A percentile compares a stretch with the other conserved stretches of the same genome.
phyloP scores from a whole-genome alignment of 2,329 filamentous ascomycete species.

The Pseudofabraea citricarpa region DNA sequence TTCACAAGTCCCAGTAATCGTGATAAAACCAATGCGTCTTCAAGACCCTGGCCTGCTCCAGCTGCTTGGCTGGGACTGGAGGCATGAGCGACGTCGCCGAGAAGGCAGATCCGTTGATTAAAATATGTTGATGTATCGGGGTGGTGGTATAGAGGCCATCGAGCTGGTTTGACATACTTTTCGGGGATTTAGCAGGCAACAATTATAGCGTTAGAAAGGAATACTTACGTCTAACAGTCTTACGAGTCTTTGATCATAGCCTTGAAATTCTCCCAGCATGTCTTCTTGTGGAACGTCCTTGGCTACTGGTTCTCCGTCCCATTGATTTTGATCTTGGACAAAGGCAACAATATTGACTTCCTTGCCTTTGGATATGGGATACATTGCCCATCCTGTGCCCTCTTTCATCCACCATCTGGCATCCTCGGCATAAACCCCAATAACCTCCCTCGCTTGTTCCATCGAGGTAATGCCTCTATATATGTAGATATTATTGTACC shows the following conservation, averaged over 20 bases:
- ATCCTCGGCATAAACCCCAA: slow-evolving; percentile 37
- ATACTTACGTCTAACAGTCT: slow-evolving; percentile 11
- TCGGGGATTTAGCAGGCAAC: no score
- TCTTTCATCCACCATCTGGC: slow-evolving; percentile 36
- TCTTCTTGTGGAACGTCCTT: slow-evolving; percentile 35
- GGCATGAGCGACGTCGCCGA: slow-evolving; percentile 58
- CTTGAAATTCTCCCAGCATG: slow-evolving; percentile 32
- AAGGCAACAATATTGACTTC: slow-evolving; percentile 53
- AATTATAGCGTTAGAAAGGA: no score
- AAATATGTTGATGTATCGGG: slow-evolving; percentile 25
- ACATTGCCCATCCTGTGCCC: slow-evolving; percentile 50
- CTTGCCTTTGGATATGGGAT: slow-evolving; percentile 49
- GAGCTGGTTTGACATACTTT: background rate
- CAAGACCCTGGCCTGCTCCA: slow-evolving; percentile 50
- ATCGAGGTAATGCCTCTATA: slow-evolving; percentile 58
- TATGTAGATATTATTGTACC: slow-evolving; percentile 51
- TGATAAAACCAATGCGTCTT: slow-evolving; percentile 37
- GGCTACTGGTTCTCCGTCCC: slow-evolving; percentile 32
- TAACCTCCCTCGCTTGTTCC: slow-evolving; percentile 37
- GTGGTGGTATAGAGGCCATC: background rate
- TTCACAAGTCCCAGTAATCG: slow-evolving; percentile 36
- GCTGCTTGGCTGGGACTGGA: slow-evolving; percentile 52
- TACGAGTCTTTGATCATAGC: slow-evolving; percentile 31
- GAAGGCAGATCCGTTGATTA: slow-evolving; percentile 37
- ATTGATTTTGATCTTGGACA: slow-evolving; percentile 34